Percentiles rank a stretch among this genome's conserved stretches.
phyloP scores from a whole-genome alignment of 1,284 basidiomycete species.

The Exobasidium cylindrosporum region DNA sequence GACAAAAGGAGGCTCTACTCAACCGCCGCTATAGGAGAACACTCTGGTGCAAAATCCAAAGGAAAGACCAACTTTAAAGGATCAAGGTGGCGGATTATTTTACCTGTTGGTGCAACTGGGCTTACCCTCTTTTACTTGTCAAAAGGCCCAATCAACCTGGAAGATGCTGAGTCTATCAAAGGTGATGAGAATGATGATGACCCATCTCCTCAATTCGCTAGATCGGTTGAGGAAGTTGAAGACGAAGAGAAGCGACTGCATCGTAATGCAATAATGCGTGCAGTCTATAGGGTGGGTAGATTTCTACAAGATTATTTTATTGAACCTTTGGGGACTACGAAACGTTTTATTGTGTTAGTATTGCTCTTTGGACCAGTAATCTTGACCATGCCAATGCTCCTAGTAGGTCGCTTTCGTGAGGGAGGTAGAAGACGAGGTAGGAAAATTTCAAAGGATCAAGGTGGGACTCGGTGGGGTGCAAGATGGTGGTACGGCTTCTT shows the following conservation, averaged over 20 bases:
- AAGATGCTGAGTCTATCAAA: not conserved
- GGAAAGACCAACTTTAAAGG: no score
- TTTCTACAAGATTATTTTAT: slow-evolving; percentile 61
- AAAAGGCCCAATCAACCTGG: not conserved
- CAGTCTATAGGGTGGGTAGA: slow-evolving; percentile 3
- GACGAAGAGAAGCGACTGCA: slow-evolving; percentile 7
- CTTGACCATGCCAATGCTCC: slow-evolving; percentile 75
- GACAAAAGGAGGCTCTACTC: no score
- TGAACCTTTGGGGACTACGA: slow-evolving; percentile 80
- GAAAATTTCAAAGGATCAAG: slow-evolving; percentile 27
- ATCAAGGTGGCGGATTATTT: not conserved
- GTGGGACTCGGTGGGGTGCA: slow-evolving; percentile 49
- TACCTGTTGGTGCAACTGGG: not conserved
- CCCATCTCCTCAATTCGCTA: slow-evolving; percentile 15
- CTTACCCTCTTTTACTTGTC: not conserved
- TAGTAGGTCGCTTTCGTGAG: slow-evolving; percentile 62
- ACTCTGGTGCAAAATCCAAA: no score
- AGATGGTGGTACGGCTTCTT: slow-evolving; percentile 90
- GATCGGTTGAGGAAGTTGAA: slow-evolving; percentile 19
- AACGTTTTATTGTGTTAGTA: slow-evolving; percentile 80
- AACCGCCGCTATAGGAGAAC: no score
- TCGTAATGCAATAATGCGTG: slow-evolving; percentile 12
- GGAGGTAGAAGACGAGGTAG: slow-evolving; percentile 29
- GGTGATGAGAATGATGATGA: not conserved
- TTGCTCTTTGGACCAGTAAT: slow-evolving; percentile 85